Conservation (phyloP, 2,329 filamentous ascomycete genomes). For the Zymoseptoria crescenta region DNA sequence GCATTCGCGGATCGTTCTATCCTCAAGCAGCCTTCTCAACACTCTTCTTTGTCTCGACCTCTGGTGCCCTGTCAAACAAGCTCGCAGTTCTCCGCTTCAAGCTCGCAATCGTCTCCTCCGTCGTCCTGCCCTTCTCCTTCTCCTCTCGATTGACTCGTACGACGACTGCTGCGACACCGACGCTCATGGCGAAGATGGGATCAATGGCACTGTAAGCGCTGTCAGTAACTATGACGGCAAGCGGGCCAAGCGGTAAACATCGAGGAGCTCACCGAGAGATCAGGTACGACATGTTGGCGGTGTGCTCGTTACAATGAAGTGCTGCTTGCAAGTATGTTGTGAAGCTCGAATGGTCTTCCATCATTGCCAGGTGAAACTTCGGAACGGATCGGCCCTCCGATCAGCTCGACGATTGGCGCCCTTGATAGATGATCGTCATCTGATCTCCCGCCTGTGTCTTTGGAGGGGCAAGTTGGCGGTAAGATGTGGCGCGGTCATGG, state of each 20-base stretch:
- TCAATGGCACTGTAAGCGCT: slow-evolving; percentile 35
- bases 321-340: background rate
- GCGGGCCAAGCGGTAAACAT: background rate
- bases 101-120: slow-evolving; percentile 32
- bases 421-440: background rate
- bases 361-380: background rate
- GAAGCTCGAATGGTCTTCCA: background rate
- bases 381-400: background rate
- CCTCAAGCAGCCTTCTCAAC: slow-evolving; percentile 1
- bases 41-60: background rate
- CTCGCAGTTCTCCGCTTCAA: slow-evolving; percentile 33
- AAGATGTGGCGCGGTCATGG: background rate
- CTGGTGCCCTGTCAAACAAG: slow-evolving; percentile 15
- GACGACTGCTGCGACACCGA: slow-evolving; percentile 38
- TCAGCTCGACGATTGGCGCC: background rate
- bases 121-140: slow-evolving; percentile 38
- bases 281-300: slow-evolving; percentile 4
- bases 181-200: slow-evolving; percentile 42
- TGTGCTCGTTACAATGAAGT: too few species aligned
- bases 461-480: background rate
- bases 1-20: background rate
- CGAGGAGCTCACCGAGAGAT: slow-evolving; percentile 4
- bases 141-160: slow-evolving; percentile 40
- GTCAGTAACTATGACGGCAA: background rate
- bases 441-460: background rate